phyloP scores from a whole-genome alignment of 140 eudicot species.

The Cichorium intybus region DNA sequence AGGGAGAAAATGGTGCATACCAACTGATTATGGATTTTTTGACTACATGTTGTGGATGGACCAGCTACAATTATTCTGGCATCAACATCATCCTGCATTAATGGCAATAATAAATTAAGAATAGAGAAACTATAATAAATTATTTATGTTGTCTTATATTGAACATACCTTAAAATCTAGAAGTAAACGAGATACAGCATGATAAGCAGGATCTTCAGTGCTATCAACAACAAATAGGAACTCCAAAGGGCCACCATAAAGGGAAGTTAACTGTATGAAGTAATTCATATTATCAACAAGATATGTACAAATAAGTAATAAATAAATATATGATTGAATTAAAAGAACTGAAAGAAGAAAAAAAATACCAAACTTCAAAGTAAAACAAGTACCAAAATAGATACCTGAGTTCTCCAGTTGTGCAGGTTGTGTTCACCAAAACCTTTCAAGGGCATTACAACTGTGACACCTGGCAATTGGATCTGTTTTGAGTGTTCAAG shows the following conservation, averaged over 20 bases:
- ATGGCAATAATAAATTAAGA: no score
- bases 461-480: constrained; percentile 88
- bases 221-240: constrained; percentile 81
- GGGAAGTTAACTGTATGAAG: constrained; percentile 67
- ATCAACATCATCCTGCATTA: constrained; percentile 86
- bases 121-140: no score
- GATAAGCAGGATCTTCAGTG: constrained; percentile 84
- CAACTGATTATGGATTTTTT: constrained; percentile 96
- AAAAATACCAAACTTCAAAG: not conserved
- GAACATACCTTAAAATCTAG: constrained; percentile 60
- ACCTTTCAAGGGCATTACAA: constrained; percentile 98
- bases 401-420: constrained; percentile 98
- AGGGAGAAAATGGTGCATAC: constrained; percentile 34
- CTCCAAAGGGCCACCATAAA: constrained; percentile 86
- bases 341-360: not conserved
- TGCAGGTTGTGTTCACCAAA: constrained; percentile 97
- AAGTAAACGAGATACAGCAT: constrained; percentile 64
- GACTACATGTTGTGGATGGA: constrained; percentile 94
- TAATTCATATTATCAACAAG: constrained; percentile 14
- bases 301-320: constrained; percentile 6
- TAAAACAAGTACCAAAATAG: not conserved
- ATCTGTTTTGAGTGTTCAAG: constrained; percentile 88
- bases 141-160: not conserved
- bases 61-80: constrained; percentile 89
- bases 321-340: not conserved